Evolutionary conservation across 2,329 filamentous ascomycete genomes (phyloP).

Genomic region (Neofusicoccum ribis): DNA sequence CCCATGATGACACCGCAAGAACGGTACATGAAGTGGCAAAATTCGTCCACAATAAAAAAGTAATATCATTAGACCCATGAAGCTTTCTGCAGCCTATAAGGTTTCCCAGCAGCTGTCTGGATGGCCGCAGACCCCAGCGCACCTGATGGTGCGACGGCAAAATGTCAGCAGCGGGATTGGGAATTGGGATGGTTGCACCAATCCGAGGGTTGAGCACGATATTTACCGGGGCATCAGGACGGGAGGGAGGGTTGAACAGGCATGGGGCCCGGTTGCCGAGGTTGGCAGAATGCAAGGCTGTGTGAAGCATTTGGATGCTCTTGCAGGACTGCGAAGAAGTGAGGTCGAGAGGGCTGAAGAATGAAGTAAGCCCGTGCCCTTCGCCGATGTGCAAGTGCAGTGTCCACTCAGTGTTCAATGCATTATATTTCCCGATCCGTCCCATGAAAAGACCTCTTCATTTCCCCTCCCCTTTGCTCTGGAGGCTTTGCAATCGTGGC

Average conservation of each 20-base stretch:
- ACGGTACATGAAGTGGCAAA: background rate
- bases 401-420: conserved; percentile 1
- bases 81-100: too few relatives aligned
- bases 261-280: too few relatives aligned
- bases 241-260: too few relatives aligned
- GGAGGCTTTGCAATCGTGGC: background rate
- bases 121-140: too few relatives aligned
- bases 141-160: background rate
- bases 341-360: background rate
- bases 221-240: background rate
- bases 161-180: background rate
- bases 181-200: background rate
- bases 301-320: too few relatives aligned
- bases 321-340: too few relatives aligned
- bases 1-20: too few relatives aligned
- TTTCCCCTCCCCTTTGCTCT: conserved; percentile 4
- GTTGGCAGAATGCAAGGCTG: too few relatives aligned
- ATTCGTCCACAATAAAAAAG: too few relatives aligned
- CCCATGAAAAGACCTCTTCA: background rate
- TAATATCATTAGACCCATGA: too few relatives aligned
- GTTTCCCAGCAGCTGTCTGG: too few relatives aligned
- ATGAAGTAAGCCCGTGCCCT: conserved; percentile 1
- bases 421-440: background rate
- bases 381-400: background rate
- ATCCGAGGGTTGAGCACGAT: background rate